These are phyloP conservation scores for Penicillium subrubescens DNA, from an alignment of 495 filamentous ascomycete genomes.

Conservation along the genomic window DNA sequence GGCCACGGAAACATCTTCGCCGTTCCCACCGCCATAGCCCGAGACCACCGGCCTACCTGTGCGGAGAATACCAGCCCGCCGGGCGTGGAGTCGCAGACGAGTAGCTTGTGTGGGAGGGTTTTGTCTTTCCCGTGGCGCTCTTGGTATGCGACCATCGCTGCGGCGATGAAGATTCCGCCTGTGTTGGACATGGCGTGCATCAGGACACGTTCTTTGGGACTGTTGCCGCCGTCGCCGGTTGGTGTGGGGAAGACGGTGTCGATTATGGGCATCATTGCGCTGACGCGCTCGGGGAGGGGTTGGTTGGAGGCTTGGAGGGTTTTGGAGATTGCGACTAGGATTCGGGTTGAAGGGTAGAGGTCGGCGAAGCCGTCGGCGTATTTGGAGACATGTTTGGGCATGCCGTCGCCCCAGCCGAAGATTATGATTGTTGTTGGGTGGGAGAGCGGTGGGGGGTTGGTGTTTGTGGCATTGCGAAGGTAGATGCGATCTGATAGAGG, in stretches of 20 bases:
- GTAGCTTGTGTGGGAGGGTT: conserved; percentile 45
- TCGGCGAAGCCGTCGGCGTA: conserved; percentile 54
- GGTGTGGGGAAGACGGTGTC: conserved; percentile 45
- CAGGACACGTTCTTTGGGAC: conserved; percentile 34
- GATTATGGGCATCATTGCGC: conserved; percentile 52
- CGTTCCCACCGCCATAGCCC: conserved; percentile 54
- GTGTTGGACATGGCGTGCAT: conserved; percentile 56
- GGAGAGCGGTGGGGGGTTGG: conserved; percentile 17
- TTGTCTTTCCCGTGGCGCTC: conserved; percentile 35
- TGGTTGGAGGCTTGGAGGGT: conserved; percentile 48
- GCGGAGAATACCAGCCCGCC: conserved; percentile 49
- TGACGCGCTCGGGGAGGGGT: conserved; percentile 42
- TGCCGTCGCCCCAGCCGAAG: conserved; percentile 59
- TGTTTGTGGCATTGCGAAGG: conserved; percentile 27
- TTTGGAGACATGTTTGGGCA: conserved; percentile 54
- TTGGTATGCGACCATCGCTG: conserved; percentile 50
- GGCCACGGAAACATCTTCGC: conserved; percentile 52
- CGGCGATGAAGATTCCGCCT: conserved; percentile 51
- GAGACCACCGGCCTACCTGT: conserved; percentile 52
- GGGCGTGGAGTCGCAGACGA: conserved; percentile 55
- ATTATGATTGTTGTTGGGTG: conserved; percentile 38
- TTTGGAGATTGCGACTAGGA: conserved; percentile 51
- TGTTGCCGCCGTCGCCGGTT: conserved; percentile 17
- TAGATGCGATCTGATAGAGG: conserved; percentile 30
- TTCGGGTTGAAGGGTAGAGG: conserved; percentile 48